Base-by-base conservation (phyloP, 768 basidiomycete genomes). In the Auricularia heimuer region DNA sequence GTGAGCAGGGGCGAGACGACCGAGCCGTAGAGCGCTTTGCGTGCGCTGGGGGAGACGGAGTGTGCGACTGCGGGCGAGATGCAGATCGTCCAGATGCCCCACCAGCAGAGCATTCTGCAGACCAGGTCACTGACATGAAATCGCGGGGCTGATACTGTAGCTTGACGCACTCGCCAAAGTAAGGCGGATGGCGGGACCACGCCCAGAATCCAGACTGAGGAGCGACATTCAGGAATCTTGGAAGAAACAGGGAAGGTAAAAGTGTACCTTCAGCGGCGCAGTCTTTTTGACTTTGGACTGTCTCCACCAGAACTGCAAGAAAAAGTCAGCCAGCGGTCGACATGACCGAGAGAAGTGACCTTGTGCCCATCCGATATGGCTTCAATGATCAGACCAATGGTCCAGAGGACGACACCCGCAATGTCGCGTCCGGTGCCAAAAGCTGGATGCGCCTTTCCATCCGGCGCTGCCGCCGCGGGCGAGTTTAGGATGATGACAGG, bases 401-500 rank as follows among this genome's bases (percentile, higher is more conserved):
- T 77, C 80, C 85, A 89, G 0, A 89, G 65, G 42, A 88, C 76
- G 37, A 88, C 75, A 0, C 88, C 88, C 8, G 79, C 81, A 60
- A 89, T 83, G 69, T 90, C 87, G 42, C 81, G 74, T 3, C 80
- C 80, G 0, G 84, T 85, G 1, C 87, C 87, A 71, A 87, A 88
- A 0, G 74, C 61, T 4, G 85, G 84, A 67, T 82, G 79, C n/a
- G 77, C 80, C 1, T 83, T 82, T 2, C 78, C 77, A 11, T 69
- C 68, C 2, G 44, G 56, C 4, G 74, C 82, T 6, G 85, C 85
- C 18, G 88, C 79, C 4, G 81, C 82, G 3, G 86, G 86, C 3
- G 88, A 88, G 70, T 89, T 89, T 54, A 89, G 76, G 67, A 88
- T 84, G 36, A 78, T 82, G 35, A 87, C 68, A 3, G 88, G 86